Base-by-base conservation (phyloP, 345 rosid genomes). In the Noccaea bulbosa region DNA sequence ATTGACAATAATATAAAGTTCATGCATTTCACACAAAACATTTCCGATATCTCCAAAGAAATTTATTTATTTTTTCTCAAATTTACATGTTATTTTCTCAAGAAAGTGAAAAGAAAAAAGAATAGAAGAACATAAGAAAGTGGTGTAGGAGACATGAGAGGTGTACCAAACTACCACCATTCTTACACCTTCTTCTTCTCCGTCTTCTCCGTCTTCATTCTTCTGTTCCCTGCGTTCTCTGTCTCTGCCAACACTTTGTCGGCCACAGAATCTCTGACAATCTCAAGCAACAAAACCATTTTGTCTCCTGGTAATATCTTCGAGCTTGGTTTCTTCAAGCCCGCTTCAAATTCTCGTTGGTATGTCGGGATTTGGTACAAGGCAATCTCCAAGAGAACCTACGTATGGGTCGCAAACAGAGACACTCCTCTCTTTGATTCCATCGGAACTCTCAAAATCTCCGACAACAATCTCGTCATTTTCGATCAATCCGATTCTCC, bases 331-430 rank as follows among this genome's bases (percentile, higher is more conserved):
- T 87, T 91, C 81, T 93, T 93, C 77, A 41, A 77, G 8, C 81
- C 76, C 0, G 71, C 46, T 11, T 52, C 56, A 8, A 20, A 33
- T 51, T 72, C 80, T 20, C 55, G 85, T 22, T 87, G 88, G 86
- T 93, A 87, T 55, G 63, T 93, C 0, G 98, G 97, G 8, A 79
- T 91, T 0, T 91, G 98, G 96, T 89, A 86, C 84, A 93, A 86
- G 77, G 70, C 71, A 39, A 74, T 91, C 63, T 61, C 83, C 2
- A 11, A 11, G 5, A 79, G 60, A 79, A 84, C 95, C 2, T 84
- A 82, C n/a, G 96, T 85, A 0, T 93, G 97, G 97, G 91, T 93
- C 11, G 97, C 98, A 5, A 91, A 93, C 79, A 82, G 98, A 67
- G 93, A 87, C 77, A 11, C 11, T 34, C 96, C 97, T 20, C 78